Conservation (phyloP, 1,139 yeast genomes). For the Geotrichum citri-aurantii region DNA sequence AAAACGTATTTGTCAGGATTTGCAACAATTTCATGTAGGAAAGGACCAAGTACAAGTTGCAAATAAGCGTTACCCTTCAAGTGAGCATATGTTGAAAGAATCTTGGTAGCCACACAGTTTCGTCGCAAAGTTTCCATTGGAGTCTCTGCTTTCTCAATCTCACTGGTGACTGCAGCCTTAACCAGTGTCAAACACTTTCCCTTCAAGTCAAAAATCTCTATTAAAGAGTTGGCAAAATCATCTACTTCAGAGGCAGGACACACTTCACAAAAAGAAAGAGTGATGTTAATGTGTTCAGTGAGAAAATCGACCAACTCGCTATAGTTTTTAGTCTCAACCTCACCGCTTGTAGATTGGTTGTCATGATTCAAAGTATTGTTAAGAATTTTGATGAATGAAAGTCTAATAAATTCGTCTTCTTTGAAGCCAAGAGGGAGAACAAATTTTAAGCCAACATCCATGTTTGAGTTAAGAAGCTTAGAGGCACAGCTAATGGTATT, state of each 20-base stretch:
- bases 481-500: slow-evolving; percentile 65
- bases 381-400: slow-evolving; percentile 72
- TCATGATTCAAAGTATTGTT: slow-evolving; percentile 55
- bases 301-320: slow-evolving; percentile 32
- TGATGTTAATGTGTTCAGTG: slow-evolving; percentile 21
- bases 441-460: slow-evolving; percentile 70
- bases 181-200: slow-evolving; percentile 53
- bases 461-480: slow-evolving; percentile 63
- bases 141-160: slow-evolving; percentile 53
- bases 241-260: slow-evolving; percentile 69
- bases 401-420: slow-evolving; percentile 55
- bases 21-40: slow-evolving; percentile 47
- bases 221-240: slow-evolving; percentile 63
- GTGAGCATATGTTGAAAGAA: slow-evolving; percentile 66
- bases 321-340: slow-evolving; percentile 31
- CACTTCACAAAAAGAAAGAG: slow-evolving; percentile 30
- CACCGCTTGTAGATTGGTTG: slow-evolving; percentile 32
- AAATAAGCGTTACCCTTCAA: slow-evolving; percentile 59
- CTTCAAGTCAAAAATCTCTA: slow-evolving; percentile 54
- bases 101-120: slow-evolving; percentile 75
- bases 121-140: slow-evolving; percentile 72
- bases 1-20: slow-evolving; percentile 57
- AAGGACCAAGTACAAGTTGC: slow-evolving; percentile 48
- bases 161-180: slow-evolving; percentile 52
- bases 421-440: slow-evolving; percentile 79